These are phyloP conservation scores for Aspergillus coremiiformis DNA, from an alignment of 495 filamentous ascomycete genomes.

Conservation along the genomic window DNA sequence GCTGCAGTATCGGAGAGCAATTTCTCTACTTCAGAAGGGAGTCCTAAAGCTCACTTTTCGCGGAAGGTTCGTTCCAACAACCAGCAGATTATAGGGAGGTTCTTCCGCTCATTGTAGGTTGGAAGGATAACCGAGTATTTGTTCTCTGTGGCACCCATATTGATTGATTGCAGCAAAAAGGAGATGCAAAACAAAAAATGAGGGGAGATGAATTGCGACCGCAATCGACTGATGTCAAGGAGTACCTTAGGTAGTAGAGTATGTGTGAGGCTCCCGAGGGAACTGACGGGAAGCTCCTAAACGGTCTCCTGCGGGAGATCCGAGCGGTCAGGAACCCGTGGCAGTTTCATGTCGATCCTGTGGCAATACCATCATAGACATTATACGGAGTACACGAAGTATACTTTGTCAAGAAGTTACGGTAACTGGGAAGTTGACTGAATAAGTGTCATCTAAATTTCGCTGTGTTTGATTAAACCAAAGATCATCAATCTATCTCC, in stretches of 20 bases:
- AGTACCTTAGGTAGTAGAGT: too few relatives aligned
- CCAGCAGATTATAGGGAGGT: constrained; percentile 93
- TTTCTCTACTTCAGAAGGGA: neutral
- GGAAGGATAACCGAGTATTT: constrained; percentile 97
- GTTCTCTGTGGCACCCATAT: constrained; percentile 45
- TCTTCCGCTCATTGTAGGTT: constrained; percentile 96
- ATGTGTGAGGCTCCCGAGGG: neutral
- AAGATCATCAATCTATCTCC: too few relatives aligned
- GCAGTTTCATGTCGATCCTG: neutral
- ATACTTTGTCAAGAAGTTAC: too few relatives aligned
- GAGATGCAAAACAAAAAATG: neutral
- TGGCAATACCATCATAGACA: neutral
- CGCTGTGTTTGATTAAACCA: too few relatives aligned
- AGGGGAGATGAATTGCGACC: neutral
- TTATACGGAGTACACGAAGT: neutral
- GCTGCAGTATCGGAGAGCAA: neutral
- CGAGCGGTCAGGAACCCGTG: neutral
- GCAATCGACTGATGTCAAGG: neutral
- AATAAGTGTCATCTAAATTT: too few relatives aligned
- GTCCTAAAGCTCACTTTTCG: constrained; percentile 45
- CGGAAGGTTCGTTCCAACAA: constrained; percentile 85
- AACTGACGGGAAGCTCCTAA: too few relatives aligned
- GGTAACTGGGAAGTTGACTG: too few relatives aligned
- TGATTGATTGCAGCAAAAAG: constrained; percentile 9
- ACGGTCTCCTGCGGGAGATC: neutral